These are phyloP conservation scores for Kingdonia uniflora DNA, from an alignment of 164 flowering plant genomes.

Conservation along the genomic window DNA sequence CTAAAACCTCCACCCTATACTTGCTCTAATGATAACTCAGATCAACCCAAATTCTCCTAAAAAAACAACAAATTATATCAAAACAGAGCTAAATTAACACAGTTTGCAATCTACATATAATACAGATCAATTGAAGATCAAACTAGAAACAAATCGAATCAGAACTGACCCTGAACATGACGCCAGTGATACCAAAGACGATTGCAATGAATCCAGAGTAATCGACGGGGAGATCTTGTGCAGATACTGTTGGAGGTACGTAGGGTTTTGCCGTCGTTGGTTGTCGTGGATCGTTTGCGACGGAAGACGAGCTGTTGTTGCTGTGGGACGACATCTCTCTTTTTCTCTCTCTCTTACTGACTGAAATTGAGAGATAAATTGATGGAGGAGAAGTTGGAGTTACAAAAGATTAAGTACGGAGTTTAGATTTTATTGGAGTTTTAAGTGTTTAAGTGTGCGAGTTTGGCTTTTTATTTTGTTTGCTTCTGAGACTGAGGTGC, in stretches of 20 bases:
- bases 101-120: not conserved
- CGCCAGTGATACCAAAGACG: constrained; percentile 65
- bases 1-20: no score
- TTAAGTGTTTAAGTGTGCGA: no score
- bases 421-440: no score
- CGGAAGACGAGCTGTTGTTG: constrained; percentile 18
- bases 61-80: no score
- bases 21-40: no score
- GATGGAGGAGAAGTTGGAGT: no score
- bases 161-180: constrained; percentile 66
- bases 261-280: constrained; percentile 73
- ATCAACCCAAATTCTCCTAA: no score
- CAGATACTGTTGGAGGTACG: constrained; percentile 28
- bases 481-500: no score
- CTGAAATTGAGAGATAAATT: no score
- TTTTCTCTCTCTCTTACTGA: constrained; percentile 5
- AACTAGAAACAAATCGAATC: not conserved
- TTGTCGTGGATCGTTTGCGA: constrained; percentile 68
- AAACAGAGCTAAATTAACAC: not conserved
- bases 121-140: not conserved
- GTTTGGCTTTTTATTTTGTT: no score
- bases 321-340: constrained; percentile 26
- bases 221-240: constrained; percentile 78
- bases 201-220: constrained; percentile 87
- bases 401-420: no score